Evolutionary conservation across 2,329 filamentous ascomycete genomes (phyloP).

Genomic region (Dryadomyces sulphureus): DNA sequence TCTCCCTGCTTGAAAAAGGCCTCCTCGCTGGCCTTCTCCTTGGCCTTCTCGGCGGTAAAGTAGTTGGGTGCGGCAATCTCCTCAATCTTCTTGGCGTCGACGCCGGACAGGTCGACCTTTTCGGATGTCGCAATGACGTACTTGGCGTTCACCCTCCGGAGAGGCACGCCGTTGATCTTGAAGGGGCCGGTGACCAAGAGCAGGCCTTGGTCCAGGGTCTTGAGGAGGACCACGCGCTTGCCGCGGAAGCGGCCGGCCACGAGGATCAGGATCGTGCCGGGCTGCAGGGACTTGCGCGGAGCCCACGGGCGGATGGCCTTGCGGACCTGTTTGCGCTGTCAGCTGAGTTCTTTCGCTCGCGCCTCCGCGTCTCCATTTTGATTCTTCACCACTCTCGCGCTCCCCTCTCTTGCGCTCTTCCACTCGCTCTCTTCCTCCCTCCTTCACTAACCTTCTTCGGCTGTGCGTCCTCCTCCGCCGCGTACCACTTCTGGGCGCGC

Average conservation of each 20-base stretch:
- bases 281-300: conserved; percentile 77
- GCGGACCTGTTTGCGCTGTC: conserved; percentile 89
- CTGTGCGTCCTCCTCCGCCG: conserved; percentile 77
- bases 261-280: conserved; percentile 94
- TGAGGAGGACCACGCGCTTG: conserved; percentile 99
- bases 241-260: conserved; percentile 98
- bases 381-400: neutral
- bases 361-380: neutral
- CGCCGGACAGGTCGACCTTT: conserved; percentile 68
- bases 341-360: neutral
- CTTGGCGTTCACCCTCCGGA: conserved; percentile 84
- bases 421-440: neutral
- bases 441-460: conserved; percentile 77
- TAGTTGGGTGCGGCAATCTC: conserved; percentile 66
- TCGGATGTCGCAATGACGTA: conserved; percentile 87
- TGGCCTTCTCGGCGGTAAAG: conserved; percentile 89
- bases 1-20: conserved; percentile 99
- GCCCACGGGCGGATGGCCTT: conserved; percentile 82
- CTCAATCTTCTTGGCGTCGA: conserved; percentile 84
- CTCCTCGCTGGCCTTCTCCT: conserved; percentile 94
- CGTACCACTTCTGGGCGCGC: conserved; percentile 99
- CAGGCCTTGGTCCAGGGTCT: conserved; percentile 92
- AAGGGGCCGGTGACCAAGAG: conserved; percentile 98
- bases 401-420: neutral
- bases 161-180: conserved; percentile 99